A percentile compares a stretch with the other conserved stretches of the same genome.
Evolutionary conservation across 495 filamentous ascomycete species (phyloP).

Genomic region (Podospora bellae-mahoneyi): DNA sequence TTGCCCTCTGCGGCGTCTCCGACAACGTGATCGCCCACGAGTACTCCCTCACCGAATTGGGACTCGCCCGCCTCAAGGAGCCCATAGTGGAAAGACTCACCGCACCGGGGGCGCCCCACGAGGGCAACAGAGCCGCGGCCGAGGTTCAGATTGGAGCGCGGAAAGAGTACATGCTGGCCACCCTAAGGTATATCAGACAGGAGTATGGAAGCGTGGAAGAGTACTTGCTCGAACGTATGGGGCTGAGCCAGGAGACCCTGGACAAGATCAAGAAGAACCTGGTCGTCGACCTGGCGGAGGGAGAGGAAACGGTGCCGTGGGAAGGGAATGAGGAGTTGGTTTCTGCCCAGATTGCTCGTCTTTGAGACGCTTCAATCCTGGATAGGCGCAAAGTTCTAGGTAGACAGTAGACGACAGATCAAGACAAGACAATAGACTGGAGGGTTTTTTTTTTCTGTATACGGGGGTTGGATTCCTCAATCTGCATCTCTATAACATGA

Average conservation of each 20-base stretch:
- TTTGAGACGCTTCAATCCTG: slow-evolving; percentile 12
- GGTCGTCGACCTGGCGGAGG: slow-evolving; percentile 33
- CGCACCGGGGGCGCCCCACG: slow-evolving; percentile 37
- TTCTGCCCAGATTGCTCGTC: background rate
- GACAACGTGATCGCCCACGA: slow-evolving; percentile 58
- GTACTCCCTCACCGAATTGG: slow-evolving; percentile 59
- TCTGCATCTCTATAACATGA: background rate
- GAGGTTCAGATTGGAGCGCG: slow-evolving; percentile 50
- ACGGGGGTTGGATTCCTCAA: background rate
- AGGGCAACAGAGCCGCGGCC: slow-evolving; percentile 43
- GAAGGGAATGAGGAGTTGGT: background rate
- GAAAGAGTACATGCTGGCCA: slow-evolving; percentile 55
- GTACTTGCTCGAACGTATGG: slow-evolving; percentile 52
- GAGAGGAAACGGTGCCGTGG: slow-evolving; percentile 33
- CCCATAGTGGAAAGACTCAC: slow-evolving; percentile 46
- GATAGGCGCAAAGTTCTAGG: slow-evolving; percentile 1
- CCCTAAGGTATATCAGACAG: slow-evolving; percentile 47
- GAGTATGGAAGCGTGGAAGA: slow-evolving; percentile 55
- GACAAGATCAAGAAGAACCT: slow-evolving; percentile 48
- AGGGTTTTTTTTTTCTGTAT: background rate
- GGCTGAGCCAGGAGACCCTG: slow-evolving; percentile 50
- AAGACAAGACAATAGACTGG: background rate
- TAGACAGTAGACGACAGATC: background rate
- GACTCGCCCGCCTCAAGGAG: slow-evolving; percentile 43
- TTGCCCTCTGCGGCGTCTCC: slow-evolving; percentile 54